Evolutionary conservation across 371 early-diverging fungal genomes (phyloP).

Genomic region (Mucor sp.): DNA sequence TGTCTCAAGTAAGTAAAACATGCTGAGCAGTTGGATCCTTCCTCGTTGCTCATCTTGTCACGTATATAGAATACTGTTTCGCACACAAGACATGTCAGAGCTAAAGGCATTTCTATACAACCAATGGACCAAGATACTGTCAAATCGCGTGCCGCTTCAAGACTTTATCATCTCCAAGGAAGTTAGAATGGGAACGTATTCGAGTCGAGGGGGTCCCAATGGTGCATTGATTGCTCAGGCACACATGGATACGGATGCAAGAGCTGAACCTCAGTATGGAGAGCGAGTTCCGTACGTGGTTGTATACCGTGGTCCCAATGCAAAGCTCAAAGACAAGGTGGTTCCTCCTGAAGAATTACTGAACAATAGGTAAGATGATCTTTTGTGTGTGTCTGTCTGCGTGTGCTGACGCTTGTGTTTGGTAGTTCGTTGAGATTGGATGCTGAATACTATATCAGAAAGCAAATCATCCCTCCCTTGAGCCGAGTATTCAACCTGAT

Average conservation of each 20-base stretch:
- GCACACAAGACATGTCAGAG: slow-evolving; percentile 76
- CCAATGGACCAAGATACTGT: slow-evolving; percentile 74
- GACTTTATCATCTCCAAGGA: slow-evolving; percentile 89
- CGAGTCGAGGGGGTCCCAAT: slow-evolving; percentile 59
- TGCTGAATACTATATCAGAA: slow-evolving; percentile 81
- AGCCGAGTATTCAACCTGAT: slow-evolving; percentile 77
- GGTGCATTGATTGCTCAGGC: slow-evolving; percentile 75
- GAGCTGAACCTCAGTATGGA: slow-evolving; percentile 82
- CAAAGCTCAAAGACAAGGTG: slow-evolving; percentile 72
- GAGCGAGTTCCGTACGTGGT: slow-evolving; percentile 91
- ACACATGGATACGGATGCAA: slow-evolving; percentile 66
- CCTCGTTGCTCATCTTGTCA: background rate
- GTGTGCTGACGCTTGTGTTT: background rate
- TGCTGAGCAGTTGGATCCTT: background rate
- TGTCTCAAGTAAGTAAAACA: slow-evolving; percentile 62
- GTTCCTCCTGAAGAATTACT: slow-evolving; percentile 70
- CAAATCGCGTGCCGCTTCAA: slow-evolving; percentile 63
- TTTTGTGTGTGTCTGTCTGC: background rate
- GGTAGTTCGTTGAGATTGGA: slow-evolving; percentile 62
- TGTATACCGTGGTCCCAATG: slow-evolving; percentile 65
- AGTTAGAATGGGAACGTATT: slow-evolving; percentile 68
- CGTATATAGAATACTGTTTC: slow-evolving; percentile 72
- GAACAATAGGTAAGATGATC: slow-evolving; percentile 40
- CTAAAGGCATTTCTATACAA: slow-evolving; percentile 72
- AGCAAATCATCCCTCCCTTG: slow-evolving; percentile 83